A percentile compares a stretch with the other conserved stretches of the same genome.
phyloP scores from a whole-genome alignment of 805 yeast species.

The Candida methanosorbosa region DNA sequence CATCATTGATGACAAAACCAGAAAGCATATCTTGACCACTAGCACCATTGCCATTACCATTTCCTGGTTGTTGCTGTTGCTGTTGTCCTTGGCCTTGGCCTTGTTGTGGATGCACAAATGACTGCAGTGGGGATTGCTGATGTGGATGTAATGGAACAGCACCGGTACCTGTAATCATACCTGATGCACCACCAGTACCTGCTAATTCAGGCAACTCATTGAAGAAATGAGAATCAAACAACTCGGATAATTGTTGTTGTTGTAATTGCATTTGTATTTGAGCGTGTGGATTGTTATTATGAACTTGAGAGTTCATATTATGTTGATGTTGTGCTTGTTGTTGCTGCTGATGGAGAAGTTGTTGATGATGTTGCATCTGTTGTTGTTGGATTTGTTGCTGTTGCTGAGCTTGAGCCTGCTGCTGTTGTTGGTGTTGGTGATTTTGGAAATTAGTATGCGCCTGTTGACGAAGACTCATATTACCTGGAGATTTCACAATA shows the following conservation, averaged over 20 bases:
- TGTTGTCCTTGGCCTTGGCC: neutral
- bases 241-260: slow-evolving; percentile 12
- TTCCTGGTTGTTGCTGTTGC: no score
- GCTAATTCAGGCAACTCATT: slow-evolving; percentile 20
- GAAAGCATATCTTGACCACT: no score
- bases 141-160: neutral
- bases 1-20: no score
- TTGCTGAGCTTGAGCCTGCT: slow-evolving; percentile 1
- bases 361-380: slow-evolving; percentile 5
- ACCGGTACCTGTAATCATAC: neutral
- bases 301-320: slow-evolving; percentile 2
- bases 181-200: neutral
- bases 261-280: neutral
- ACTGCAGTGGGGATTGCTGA: neutral
- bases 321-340: slow-evolving; percentile 5
- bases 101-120: no score
- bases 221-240: slow-evolving; percentile 25
- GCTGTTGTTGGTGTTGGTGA: slow-evolving; percentile 1
- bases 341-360: slow-evolving; percentile 4
- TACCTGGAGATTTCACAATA: no score
- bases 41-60: neutral
- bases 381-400: slow-evolving; percentile 1
- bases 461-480: slow-evolving; percentile 1
- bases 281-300: neutral
- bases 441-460: slow-evolving; percentile 1